Evolutionary conservation across 148 eudicot species (phyloP).

Genomic region (Cornus kousa): DNA sequence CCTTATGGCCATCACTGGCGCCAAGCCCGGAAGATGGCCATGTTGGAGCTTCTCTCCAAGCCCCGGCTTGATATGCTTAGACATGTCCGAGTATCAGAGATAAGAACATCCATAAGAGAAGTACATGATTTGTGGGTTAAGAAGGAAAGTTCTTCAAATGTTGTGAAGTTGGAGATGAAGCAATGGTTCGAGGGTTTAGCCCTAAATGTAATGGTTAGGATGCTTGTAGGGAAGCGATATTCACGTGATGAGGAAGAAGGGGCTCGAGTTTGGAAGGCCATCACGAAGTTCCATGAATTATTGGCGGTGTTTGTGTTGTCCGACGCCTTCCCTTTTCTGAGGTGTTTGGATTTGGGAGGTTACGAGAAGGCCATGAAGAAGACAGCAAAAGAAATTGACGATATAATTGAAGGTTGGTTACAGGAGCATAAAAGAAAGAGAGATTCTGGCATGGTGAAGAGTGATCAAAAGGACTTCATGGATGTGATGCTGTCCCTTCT

Average conservation of each 20-base stretch:
- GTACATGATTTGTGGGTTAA: slow-evolving; percentile 6
- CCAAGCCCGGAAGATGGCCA: slow-evolving; percentile 29
- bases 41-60: slow-evolving; percentile 32
- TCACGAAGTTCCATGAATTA: slow-evolving; percentile 17
- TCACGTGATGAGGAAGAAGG: slow-evolving; percentile 11
- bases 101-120: slow-evolving; percentile 21
- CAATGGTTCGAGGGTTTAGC: slow-evolving; percentile 29
- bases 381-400: slow-evolving; percentile 8
- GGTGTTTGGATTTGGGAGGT: slow-evolving; percentile 20
- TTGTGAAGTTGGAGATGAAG: slow-evolving; percentile 29
- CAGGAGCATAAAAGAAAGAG: slow-evolving; percentile 16
- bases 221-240: slow-evolving; percentile 33
- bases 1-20: slow-evolving; percentile 47
- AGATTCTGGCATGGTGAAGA: neutral
- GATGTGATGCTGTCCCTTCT: slow-evolving; percentile 9
- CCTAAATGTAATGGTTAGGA: slow-evolving; percentile 20
- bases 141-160: neutral
- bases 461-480: slow-evolving; percentile 16
- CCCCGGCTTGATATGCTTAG: slow-evolving; percentile 18
- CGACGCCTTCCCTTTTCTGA: slow-evolving; percentile 26
- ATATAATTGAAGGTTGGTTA: slow-evolving; percentile 8
- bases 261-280: neutral
- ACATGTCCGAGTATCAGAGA: slow-evolving; percentile 20
- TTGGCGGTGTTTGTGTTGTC: slow-evolving; percentile 16
- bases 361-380: slow-evolving; percentile 21